Base-by-base conservation (phyloP, 257 asterid genomes). In the Galeopsis tetrahit region DNA sequence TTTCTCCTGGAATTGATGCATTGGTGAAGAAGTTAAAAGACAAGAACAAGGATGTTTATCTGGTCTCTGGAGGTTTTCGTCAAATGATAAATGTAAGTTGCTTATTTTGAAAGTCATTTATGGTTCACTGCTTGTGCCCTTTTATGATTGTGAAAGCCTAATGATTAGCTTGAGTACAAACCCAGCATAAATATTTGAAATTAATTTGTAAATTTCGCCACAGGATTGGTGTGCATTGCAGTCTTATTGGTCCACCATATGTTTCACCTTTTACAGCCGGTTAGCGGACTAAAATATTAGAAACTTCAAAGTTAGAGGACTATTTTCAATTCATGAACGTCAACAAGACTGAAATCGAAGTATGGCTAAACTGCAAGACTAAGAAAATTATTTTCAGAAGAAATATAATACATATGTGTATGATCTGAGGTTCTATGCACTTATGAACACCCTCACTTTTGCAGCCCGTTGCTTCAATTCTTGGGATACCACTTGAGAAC, bases 21-120 rank as follows among this genome's bases (percentile, higher is more conserved):
- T 85, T 94, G 80, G 86, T 89, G 68, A 87, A 80, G 85, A 85
- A 85, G 82, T 85, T 91, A 76, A 86, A 84, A 84, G 83, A 81
- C 68, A 86, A 84, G 31, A 80, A 74, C 67, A 88, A 61, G 63
- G 81, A 71, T 53, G 96, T 94, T 57, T 94, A 86, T 85, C 83
- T 94, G 49, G 85, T 94, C 48, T 94, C 99, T 36, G 96, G 97
- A 59, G 97, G 99, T 43, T 94, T 91, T 56, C 99, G 97, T 69
- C 97, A 94, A 80, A 91, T 91, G 97, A 91, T 91, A 83, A 91
- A 89, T 72, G 97, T 94, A 83, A 72, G 86, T 51, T 67, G 28
- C 73, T 73, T 7, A 15, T 43, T 62, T 73, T 75, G 64, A 34
- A 31, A 52, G 40, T 14, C 21, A 34, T 35, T 46, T 63, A 31